Base-by-base conservation (phyloP, 805 yeast species). In the Starmerella sp. region DNA sequence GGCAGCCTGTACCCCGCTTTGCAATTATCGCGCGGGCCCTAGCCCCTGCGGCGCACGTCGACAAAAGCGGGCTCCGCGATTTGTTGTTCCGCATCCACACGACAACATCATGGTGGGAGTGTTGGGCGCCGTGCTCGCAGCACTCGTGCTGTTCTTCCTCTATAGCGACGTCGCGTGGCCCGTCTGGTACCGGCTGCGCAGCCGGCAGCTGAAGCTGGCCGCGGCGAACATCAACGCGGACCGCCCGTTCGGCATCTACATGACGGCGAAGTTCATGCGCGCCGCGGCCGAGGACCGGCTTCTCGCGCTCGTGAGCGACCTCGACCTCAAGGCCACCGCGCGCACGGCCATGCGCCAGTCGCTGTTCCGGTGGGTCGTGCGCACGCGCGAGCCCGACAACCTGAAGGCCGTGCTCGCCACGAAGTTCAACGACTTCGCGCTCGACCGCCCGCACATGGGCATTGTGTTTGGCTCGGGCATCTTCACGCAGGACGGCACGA, bases 401-500 rank as follows among this genome's bases (percentile, higher is more conserved):
- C 51, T 64, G 57, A 64, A 66, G 60, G 57, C 68, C n/a, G 43
- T 65, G 5, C 51, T 66, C 22, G 64, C 69, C 6, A 66, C 67
- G 15, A 58, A 60, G 32, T 66, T 66, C 61, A 61, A 66, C 51
- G 71, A 68, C 51, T 70, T 59, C 51, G 60, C 58, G 14, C 60
- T 69, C 10, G 71, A 69, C 2, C 32, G 45, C 22, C 62, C 73
- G 10, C 54, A 63, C 48, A 53, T 49, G 29, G 62, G 61, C 43
- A 56, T 67, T 30, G 51, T 69, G 35, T 58, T 70, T 14, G 72
- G 72, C 10, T 58, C 62, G 41, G 73, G 73, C 4, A 69, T 70
- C 46, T 70, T 70, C 61, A 69, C 71, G 8, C 62, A 66, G 34
- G 65, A 65, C 46, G 71, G 71, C 37, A 62, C 61, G 45, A 65